Conservation (phyloP, 2,329 filamentous ascomycete genomes). For the Cladophialophora yegresii region DNA sequence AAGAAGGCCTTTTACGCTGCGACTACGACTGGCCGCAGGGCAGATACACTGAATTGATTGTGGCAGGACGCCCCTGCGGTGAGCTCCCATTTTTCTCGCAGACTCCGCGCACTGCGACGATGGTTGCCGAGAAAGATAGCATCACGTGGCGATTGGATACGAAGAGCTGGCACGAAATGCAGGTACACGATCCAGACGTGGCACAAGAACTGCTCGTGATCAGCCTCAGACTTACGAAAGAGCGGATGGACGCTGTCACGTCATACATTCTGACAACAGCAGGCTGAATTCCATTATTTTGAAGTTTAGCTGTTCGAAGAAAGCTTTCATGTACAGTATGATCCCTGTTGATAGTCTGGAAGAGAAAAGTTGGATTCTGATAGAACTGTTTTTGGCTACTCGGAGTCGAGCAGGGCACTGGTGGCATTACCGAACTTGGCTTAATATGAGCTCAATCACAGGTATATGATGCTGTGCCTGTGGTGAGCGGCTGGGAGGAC, state of each 20-base stretch:
- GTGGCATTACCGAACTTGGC: not conserved
- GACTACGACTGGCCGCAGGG: conserved; percentile 93
- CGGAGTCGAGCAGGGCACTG: not conserved
- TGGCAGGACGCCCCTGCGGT: conserved; percentile 91
- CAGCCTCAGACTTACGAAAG: conserved; percentile 88
- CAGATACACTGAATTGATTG: conserved; percentile 83
- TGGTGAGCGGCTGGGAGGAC: no score
- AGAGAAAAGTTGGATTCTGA: not conserved
- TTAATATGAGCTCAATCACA: not conserved
- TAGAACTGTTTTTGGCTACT: not conserved
- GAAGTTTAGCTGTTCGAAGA: not conserved
- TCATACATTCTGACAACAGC: conserved; percentile 48
- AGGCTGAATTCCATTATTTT: conserved; percentile 10
- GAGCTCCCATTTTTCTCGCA: conserved; percentile 96
- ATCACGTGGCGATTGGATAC: conserved; percentile 79
- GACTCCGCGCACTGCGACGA: conserved; percentile 82
- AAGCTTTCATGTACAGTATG: not conserved
- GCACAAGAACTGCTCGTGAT: conserved; percentile 82
- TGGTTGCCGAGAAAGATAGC: conserved; percentile 77
- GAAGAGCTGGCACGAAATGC: conserved; percentile 71
- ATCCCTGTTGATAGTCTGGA: not conserved
- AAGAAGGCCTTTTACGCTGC: conserved; percentile 82
- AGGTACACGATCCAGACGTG: conserved; percentile 71
- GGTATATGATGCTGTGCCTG: not conserved
- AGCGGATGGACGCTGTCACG: conserved; percentile 78